A percentile compares a stretch with the other conserved stretches of the same genome.
These are phyloP conservation scores for Brassica rapa DNA, from an alignment of 345 rosid genomes.

Conservation along the genomic window DNA sequence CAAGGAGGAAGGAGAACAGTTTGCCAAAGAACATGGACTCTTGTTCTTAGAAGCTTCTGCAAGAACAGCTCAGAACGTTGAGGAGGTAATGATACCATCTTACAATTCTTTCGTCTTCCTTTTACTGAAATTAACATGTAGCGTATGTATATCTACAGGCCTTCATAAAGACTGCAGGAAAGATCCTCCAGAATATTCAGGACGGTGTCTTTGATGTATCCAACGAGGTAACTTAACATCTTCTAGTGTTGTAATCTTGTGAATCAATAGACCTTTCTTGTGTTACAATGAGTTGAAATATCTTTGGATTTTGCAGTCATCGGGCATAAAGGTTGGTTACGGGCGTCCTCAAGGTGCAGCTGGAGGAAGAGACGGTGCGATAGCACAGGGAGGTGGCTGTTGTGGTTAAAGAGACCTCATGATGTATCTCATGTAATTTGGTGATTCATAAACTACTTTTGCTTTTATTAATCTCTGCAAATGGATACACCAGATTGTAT, in stretches of 20 bases:
- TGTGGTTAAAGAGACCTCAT: conserved; percentile 45
- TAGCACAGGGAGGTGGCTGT: conserved; percentile 77
- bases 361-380: conserved; percentile 74
- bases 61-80: conserved; percentile 96
- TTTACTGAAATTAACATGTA: neutral
- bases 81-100: conserved; percentile 57
- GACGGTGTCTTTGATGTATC: conserved; percentile 89
- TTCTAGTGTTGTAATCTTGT: neutral
- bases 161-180: conserved; percentile 83
- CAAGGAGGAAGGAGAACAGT: conserved; percentile 98
- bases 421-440: conserved; percentile 33
- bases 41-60: conserved; percentile 91
- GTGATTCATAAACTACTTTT: conserved; percentile 29
- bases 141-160: conserved; percentile 52
- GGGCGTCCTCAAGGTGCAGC: conserved; percentile 80
- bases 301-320: conserved; percentile 52
- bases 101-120: neutral
- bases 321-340: conserved; percentile 90
- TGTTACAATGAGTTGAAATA: neutral
- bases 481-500: conserved; percentile 39
- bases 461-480: conserved; percentile 32
- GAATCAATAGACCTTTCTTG: neutral
- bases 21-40: conserved; percentile 93
- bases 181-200: conserved; percentile 88
- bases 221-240: conserved; percentile 60